Evolutionary conservation across 306 rosid species (phyloP).

Genomic region (Mimosa bimucronata): DNA sequence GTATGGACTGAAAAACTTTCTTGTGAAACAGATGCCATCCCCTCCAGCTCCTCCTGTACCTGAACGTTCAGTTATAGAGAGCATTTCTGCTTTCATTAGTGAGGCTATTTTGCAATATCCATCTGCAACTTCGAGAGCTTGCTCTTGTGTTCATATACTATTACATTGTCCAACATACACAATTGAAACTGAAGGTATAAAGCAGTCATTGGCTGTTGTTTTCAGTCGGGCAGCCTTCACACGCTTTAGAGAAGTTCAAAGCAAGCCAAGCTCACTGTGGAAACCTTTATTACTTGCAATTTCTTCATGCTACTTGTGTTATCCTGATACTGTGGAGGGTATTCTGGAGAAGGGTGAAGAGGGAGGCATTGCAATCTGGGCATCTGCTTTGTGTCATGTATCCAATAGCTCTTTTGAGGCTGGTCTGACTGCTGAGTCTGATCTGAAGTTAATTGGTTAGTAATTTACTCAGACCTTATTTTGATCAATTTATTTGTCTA

Average conservation of each 20-base stretch:
- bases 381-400: slow-evolving; percentile 62
- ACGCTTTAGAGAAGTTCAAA: slow-evolving; percentile 58
- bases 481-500: slow-evolving; percentile 31
- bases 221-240: slow-evolving; percentile 66
- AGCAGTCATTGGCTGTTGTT: slow-evolving; percentile 61
- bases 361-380: slow-evolving; percentile 71
- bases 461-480: slow-evolving; percentile 34
- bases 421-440: slow-evolving; percentile 60
- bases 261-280: slow-evolving; percentile 66
- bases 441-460: slow-evolving; percentile 76
- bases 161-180: slow-evolving; percentile 71
- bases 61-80: slow-evolving; percentile 66
- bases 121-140: slow-evolving; percentile 78
- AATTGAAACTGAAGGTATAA: slow-evolving; percentile 63
- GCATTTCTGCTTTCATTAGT: slow-evolving; percentile 65
- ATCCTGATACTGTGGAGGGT: slow-evolving; percentile 73
- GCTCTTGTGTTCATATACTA: slow-evolving; percentile 80
- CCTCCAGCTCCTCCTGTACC: slow-evolving; percentile 93
- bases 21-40: slow-evolving; percentile 60
- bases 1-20: slow-evolving; percentile 57
- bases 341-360: slow-evolving; percentile 64
- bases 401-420: slow-evolving; percentile 61
- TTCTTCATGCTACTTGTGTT: slow-evolving; percentile 83
- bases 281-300: slow-evolving; percentile 82
- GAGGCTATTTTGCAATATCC: slow-evolving; percentile 82